Evolutionary conservation across 2,329 filamentous ascomycete genomes (phyloP).

Genomic region (Claviceps sp.): DNA sequence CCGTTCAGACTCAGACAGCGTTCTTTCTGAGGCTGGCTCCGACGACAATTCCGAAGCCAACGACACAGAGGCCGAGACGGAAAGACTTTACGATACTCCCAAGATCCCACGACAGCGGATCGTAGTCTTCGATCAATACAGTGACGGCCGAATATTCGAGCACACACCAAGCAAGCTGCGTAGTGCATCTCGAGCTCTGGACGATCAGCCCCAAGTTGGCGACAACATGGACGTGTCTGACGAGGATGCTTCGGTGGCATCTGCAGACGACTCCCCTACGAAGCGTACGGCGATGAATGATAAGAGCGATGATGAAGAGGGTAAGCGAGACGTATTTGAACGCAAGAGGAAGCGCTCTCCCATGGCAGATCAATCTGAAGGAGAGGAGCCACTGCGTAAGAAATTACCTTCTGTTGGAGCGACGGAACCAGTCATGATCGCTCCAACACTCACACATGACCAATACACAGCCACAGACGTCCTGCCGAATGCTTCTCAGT

Average conservation of each 20-base stretch:
- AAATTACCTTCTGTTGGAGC: slow-evolving; percentile 36
- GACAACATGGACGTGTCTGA: slow-evolving; percentile 29
- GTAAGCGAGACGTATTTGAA: slow-evolving; percentile 22
- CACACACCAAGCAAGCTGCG: slow-evolving; percentile 68
- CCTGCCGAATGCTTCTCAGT: slow-evolving; percentile 24
- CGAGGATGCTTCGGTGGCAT: slow-evolving; percentile 23
- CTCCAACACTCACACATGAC: slow-evolving; percentile 19
- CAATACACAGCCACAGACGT: slow-evolving; percentile 24
- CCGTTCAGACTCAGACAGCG: slow-evolving; percentile 34
- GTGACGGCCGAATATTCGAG: slow-evolving; percentile 42
- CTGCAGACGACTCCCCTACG: slow-evolving; percentile 22
- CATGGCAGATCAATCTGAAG: slow-evolving; percentile 28
- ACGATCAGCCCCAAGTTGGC: slow-evolving; percentile 22
- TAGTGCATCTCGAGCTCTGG: slow-evolving; percentile 22
- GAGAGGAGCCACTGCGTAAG: slow-evolving; percentile 38
- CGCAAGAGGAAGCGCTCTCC: slow-evolving; percentile 39
- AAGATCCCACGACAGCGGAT: slow-evolving; percentile 50
- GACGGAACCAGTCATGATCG: slow-evolving; percentile 21
- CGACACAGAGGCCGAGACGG: slow-evolving; percentile 82
- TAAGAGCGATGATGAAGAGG: slow-evolving; percentile 17
- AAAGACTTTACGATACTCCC: slow-evolving; percentile 83
- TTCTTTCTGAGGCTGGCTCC: slow-evolving; percentile 40
- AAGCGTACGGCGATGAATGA: slow-evolving; percentile 18
- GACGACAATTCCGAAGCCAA: slow-evolving; percentile 31
- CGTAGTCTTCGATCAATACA: slow-evolving; percentile 44